These are phyloP conservation scores for Chrysosporium keratinophilum DNA, from an alignment of 2,329 filamentous ascomycete species.

Conservation along the genomic window DNA sequence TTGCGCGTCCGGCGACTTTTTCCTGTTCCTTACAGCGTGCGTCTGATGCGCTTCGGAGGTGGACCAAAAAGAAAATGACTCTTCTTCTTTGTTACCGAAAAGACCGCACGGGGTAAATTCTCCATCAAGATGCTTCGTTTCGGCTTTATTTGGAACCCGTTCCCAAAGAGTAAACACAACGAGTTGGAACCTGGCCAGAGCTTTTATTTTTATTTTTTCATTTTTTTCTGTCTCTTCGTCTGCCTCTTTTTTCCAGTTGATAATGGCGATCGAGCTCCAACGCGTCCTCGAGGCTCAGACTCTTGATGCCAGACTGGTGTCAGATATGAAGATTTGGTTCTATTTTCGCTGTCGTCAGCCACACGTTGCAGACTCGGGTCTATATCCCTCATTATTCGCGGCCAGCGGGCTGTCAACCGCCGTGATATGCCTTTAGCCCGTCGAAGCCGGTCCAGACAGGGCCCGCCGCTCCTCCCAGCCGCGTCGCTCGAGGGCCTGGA, in stretches of 20 bases:
- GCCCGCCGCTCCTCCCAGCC: slow-evolving; percentile 12
- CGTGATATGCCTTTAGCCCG: slow-evolving; percentile 5
- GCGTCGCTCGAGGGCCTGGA: slow-evolving; percentile 18
- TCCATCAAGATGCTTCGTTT: not conserved
- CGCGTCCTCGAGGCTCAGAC: not conserved
- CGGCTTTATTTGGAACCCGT: not conserved
- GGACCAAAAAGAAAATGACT: slow-evolving; percentile 7
- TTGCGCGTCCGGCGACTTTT: not conserved
- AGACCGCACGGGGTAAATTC: slow-evolving; percentile 7
- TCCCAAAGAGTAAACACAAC: not conserved
- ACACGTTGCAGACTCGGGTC: not conserved
- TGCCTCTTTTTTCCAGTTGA: not conserved
- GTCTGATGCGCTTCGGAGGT: slow-evolving; percentile 2
- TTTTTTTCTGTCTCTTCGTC: not conserved
- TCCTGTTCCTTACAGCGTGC: slow-evolving; percentile 1
- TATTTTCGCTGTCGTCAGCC: not conserved
- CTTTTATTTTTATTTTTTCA: not conserved
- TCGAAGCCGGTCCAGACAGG: not conserved
- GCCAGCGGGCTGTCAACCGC: not conserved
- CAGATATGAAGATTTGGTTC: not conserved
- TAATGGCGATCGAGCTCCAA: not conserved
- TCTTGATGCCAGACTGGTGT: not conserved
- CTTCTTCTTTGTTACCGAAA: slow-evolving; percentile 11
- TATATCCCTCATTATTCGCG: not conserved
- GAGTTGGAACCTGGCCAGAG: not conserved